phyloP scores from a whole-genome alignment of 371 early-diverging fungal species.

The Catenaria anguillulae region DNA sequence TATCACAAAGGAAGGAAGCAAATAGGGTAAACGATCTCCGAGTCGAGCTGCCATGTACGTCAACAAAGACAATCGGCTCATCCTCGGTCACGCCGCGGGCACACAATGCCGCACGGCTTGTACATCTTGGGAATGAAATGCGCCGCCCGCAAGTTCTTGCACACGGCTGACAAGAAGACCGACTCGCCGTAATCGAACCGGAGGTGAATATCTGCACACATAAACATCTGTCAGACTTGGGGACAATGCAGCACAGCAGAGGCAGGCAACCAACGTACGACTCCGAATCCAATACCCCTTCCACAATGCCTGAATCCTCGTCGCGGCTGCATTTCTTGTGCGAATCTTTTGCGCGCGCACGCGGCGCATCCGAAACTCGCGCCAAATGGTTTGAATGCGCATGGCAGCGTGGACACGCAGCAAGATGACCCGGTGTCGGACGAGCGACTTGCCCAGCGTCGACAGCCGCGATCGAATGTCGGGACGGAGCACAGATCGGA shows the following conservation, averaged over 20 bases:
- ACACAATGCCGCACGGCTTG: conserved; percentile 36
- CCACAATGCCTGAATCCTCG: conserved; percentile 34
- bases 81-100: conserved; percentile 17
- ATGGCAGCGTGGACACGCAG: conserved; percentile 25
- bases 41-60: no score
- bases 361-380: conserved; percentile 16
- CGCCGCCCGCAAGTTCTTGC: conserved; percentile 23
- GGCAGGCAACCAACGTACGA: conserved; percentile 21
- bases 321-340: conserved; percentile 29
- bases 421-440: conserved; percentile 20
- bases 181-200: conserved; percentile 36
- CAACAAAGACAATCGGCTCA: no score
- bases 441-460: conserved; percentile 23
- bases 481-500: conserved; percentile 25
- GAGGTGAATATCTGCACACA: conserved; percentile 23
- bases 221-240: no score
- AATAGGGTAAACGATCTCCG: no score
- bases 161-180: conserved; percentile 34
- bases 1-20: no score
- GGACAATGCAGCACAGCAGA: no score
- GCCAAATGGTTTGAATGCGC: conserved; percentile 28
- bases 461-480: conserved; percentile 23
- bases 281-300: conserved; percentile 36
- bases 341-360: conserved; percentile 27
- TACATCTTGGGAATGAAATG: conserved; percentile 41